Evolutionary conservation across 306 rosid species (phyloP), one percentile per base, ranked within the genome.

Genomic region (Castanea sativa): DNA sequence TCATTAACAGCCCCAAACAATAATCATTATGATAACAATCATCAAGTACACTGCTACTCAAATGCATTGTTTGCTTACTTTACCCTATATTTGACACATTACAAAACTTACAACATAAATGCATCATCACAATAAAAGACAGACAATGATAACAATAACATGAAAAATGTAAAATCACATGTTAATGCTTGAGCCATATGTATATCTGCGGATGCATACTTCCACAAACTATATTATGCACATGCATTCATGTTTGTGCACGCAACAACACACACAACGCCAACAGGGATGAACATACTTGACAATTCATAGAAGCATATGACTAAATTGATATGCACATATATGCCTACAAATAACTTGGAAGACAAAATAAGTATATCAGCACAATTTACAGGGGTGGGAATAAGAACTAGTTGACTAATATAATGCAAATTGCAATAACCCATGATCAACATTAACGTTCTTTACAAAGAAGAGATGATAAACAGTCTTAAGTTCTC

Each of bases 321-420:
- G 21, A 80, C 45, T 16, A 49, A 21, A 51, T 15, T 23, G 29
- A 45, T 16, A 4, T 55, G 32, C 49, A 77, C 18, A 59, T 58
- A 58, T 27, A 56, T 29, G 18, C 55, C 21, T 73, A 51, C 14
- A 71, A 73, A 73, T 45, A 59, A 71, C 61, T 63, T 53, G 69
- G 38, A 64, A 60, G 68, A 32, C 69, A 51, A 30, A 49, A 77
- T 49, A 49, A 77, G 64, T 72, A 55, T 59, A 70, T 76, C 63
- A 71, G 35, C 38, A 69, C 67, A 60, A 23, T 10, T 60, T 60
- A 25, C 7, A 60, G 16, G 33, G 5, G 4, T 1, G 32, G 27
- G 67, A 60, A 67, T 49, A 67, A 67, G 52, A 9, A 33, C 25
- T 35, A 64, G 52, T 35, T 60, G 67, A 60, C 16, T 60, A 60